phyloP scores from a whole-genome alignment of 257 asterid species.

The Capsicum baccatum region DNA sequence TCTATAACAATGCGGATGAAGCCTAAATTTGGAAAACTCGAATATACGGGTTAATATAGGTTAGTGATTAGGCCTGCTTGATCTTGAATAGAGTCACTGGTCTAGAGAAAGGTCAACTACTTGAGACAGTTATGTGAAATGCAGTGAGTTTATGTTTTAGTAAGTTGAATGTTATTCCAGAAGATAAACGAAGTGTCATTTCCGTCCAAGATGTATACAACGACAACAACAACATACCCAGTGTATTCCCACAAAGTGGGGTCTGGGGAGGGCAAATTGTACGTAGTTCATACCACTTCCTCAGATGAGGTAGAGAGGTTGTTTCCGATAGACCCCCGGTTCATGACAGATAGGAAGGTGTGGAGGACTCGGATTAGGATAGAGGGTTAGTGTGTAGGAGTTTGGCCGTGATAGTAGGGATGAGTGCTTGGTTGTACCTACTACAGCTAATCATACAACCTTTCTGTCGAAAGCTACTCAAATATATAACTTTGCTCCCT shows the following conservation, averaged over 20 bases:
- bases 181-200: neutral
- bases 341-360: too few relatives aligned
- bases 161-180: neutral
- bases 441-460: neutral
- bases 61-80: neutral
- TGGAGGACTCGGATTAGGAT: too few relatives aligned
- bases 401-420: too few relatives aligned
- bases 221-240: too few relatives aligned
- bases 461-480: neutral
- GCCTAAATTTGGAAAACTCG: neutral
- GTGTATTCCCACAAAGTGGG: too few relatives aligned
- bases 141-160: neutral
- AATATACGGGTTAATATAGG: neutral
- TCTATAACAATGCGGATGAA: neutral
- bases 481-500: neutral
- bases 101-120: neutral
- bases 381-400: too few relatives aligned
- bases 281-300: too few relatives aligned
- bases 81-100: neutral
- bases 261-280: too few relatives aligned
- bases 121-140: slow-evolving; percentile 1
- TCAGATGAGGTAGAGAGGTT: too few relatives aligned
- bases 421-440: too few relatives aligned
- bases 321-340: too few relatives aligned
- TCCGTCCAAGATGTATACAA: neutral